Percentiles rank a stretch among this genome's conserved stretches.
Evolutionary conservation across 2,329 filamentous ascomycete species (phyloP).

Genomic region (Metarhizium rileyi): DNA sequence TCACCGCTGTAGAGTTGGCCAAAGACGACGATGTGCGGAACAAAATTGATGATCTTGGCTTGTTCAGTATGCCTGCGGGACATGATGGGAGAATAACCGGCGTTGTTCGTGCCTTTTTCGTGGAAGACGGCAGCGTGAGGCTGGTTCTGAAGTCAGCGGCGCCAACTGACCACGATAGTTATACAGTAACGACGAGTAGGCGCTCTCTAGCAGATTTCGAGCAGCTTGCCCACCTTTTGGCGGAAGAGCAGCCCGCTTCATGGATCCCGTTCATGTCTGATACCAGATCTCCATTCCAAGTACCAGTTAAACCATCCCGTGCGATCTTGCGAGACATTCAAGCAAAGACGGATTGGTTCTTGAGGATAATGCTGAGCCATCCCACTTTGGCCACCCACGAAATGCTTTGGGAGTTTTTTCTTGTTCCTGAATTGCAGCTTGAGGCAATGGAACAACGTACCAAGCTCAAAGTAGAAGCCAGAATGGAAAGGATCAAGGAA

Average conservation of each 20-base stretch:
- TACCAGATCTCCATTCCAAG: slow-evolving; percentile 79
- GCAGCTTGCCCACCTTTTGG: slow-evolving; percentile 72
- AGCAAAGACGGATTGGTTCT: slow-evolving; percentile 73
- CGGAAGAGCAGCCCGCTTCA: slow-evolving; percentile 85
- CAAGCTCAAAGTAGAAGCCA: slow-evolving; percentile 72
- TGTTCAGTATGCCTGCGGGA: slow-evolving; percentile 65
- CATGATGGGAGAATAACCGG: slow-evolving; percentile 77
- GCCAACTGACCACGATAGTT: slow-evolving; percentile 69
- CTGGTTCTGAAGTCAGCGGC: slow-evolving; percentile 91
- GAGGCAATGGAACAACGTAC: slow-evolving; percentile 86
- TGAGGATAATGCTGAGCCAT: slow-evolving; percentile 77
- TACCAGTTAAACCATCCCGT: slow-evolving; percentile 84
- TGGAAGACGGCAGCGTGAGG: slow-evolving; percentile 89
- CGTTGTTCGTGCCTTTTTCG: slow-evolving; percentile 91
- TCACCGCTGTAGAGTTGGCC: slow-evolving; percentile 91
- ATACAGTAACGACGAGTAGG: slow-evolving; percentile 89
- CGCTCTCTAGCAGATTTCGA: slow-evolving; percentile 85
- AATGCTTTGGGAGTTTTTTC: slow-evolving; percentile 97
- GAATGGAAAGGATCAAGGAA: slow-evolving; percentile 76
- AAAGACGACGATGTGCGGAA: slow-evolving; percentile 98
- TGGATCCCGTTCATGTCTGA: slow-evolving; percentile 78
- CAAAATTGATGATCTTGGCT: slow-evolving; percentile 83
- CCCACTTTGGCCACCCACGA: slow-evolving; percentile 93
- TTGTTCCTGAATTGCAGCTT: slow-evolving; percentile 86
- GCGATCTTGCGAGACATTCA: slow-evolving; percentile 83